phyloP scores from a whole-genome alignment of 1,284 basidiomycete species.

The Apiotrichum montevideense region DNA sequence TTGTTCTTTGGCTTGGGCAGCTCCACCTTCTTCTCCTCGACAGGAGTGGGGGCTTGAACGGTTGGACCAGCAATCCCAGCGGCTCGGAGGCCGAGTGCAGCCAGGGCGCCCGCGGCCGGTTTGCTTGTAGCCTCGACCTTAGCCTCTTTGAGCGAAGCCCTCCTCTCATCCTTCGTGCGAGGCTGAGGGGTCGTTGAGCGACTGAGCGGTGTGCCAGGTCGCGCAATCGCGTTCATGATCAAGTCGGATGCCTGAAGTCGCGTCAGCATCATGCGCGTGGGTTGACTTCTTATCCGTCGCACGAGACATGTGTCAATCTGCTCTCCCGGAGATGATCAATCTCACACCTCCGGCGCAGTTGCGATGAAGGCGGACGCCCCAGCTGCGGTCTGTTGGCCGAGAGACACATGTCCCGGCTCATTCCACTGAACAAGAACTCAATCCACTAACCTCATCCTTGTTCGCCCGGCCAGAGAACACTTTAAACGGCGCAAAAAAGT shows the following conservation, averaged over 20 bases:
- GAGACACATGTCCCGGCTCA: too few relatives aligned
- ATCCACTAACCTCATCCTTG: slow-evolving; percentile 42
- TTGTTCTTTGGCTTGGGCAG: not conserved
- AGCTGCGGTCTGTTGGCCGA: too few relatives aligned
- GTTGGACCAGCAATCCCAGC: slow-evolving; percentile 24
- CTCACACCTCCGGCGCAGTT: too few relatives aligned
- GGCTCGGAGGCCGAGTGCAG: slow-evolving; percentile 33
- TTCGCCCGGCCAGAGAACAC: slow-evolving; percentile 42
- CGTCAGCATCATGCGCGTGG: too few relatives aligned
- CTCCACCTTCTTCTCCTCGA: not conserved
- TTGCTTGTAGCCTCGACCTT: slow-evolving; percentile 1
- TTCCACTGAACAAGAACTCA: too few relatives aligned
- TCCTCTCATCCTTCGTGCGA: not conserved
- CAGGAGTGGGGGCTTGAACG: slow-evolving; percentile 1
- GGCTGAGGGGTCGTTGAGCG: not conserved
- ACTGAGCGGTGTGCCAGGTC: not conserved
- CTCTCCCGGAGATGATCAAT: too few relatives aligned
- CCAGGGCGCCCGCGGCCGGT: slow-evolving; percentile 30
- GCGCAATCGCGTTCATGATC: slow-evolving; percentile 12
- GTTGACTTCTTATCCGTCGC: too few relatives aligned
- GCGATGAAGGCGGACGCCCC: too few relatives aligned
- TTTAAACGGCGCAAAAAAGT: slow-evolving; percentile 37
- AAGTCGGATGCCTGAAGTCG: slow-evolving; percentile 15
- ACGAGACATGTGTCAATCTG: too few relatives aligned
- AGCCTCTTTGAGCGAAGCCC: not conserved